A percentile compares a stretch with the other conserved stretches of the same genome.
phyloP scores from a whole-genome alignment of 805 yeast species.

The Candida quercuum region DNA sequence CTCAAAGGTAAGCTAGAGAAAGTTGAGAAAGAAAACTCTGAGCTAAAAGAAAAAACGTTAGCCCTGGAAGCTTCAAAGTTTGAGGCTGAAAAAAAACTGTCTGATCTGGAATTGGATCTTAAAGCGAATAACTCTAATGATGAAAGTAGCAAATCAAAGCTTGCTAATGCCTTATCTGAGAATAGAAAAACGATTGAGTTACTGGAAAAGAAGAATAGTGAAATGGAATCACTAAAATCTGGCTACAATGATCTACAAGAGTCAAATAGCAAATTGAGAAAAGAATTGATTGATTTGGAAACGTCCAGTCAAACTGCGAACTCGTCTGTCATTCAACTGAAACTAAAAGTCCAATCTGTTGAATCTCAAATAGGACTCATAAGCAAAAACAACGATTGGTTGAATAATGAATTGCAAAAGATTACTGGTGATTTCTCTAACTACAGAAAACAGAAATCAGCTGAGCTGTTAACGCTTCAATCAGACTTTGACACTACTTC shows the following conservation, averaged over 20 bases:
- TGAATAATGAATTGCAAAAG: constrained; percentile 33
- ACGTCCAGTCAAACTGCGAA: constrained; percentile 28
- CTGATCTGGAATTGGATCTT: constrained; percentile 11
- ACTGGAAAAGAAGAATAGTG: constrained; percentile 31
- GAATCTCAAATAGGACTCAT: constrained; percentile 38
- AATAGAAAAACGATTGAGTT: constrained; percentile 29
- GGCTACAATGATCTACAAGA: constrained; percentile 34
- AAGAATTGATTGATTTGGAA: constrained; percentile 33
- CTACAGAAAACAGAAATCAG: constrained; percentile 22
- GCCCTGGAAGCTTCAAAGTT: constrained; percentile 18
- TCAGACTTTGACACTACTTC: constrained; percentile 24
- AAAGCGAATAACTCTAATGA: constrained; percentile 6
- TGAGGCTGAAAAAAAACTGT: constrained; percentile 15
- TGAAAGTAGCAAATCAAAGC: constrained; percentile 7
- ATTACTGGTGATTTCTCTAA: constrained; percentile 26
- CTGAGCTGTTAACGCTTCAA: constrained; percentile 22
- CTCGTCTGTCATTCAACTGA: constrained; percentile 24
- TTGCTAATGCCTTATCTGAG: constrained; percentile 16
- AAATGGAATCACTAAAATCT: constrained; percentile 27
- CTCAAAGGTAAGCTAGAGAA: constrained; percentile 26
- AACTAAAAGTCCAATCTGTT: constrained; percentile 31
- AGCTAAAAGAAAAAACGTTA: constrained; percentile 17
- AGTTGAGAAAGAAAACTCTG: constrained; percentile 19
- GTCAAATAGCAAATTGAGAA: constrained; percentile 33
- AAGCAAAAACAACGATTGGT: constrained; percentile 34